Percentiles rank a stretch among this genome's conserved stretches.
These are phyloP conservation scores for Dioscorea dumetorum DNA, from an alignment of 106 monocot genomes.

Conservation along the genomic window DNA sequence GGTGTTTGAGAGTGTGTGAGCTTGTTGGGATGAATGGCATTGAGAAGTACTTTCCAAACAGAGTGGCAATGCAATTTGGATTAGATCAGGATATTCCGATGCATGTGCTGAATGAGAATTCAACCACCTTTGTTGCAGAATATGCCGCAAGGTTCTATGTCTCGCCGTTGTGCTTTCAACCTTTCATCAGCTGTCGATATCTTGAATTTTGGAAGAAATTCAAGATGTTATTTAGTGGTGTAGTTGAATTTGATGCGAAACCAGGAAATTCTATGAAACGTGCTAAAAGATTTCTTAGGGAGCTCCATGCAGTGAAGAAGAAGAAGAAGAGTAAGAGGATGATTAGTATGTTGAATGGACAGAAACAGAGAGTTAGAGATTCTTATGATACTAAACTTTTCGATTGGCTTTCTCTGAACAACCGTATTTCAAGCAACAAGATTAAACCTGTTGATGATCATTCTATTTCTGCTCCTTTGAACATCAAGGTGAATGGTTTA, in stretches of 20 bases:
- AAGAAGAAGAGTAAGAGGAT: neutral
- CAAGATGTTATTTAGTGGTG: conserved; percentile 2
- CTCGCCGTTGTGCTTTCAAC: conserved; percentile 37
- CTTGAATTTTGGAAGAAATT: conserved; percentile 31
- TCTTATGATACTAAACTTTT: conserved; percentile 4
- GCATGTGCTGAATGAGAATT: conserved; percentile 20
- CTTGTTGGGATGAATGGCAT: conserved; percentile 53
- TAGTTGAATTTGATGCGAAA: neutral
- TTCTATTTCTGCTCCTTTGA: neutral
- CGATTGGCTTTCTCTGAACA: conserved; percentile 7
- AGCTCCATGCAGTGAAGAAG: neutral
- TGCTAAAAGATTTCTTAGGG: neutral
- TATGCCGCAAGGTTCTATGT: conserved; percentile 30
- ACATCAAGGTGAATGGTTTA: neutral
- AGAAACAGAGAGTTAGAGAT: conserved; percentile 13
- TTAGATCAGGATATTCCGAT: conserved; percentile 66
- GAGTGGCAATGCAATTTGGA: conserved; percentile 79
- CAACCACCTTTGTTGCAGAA: conserved; percentile 20
- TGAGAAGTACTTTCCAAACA: conserved; percentile 55
- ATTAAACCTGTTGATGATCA: neutral
- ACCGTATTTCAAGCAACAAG: neutral
- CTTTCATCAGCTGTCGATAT: conserved; percentile 34
- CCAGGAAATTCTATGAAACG: neutral
- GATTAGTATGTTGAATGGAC: neutral
- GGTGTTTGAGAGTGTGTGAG: conserved; percentile 36